Conservation (phyloP, 2,329 filamentous ascomycete genomes). For the Colletotrichum godetiae region DNA sequence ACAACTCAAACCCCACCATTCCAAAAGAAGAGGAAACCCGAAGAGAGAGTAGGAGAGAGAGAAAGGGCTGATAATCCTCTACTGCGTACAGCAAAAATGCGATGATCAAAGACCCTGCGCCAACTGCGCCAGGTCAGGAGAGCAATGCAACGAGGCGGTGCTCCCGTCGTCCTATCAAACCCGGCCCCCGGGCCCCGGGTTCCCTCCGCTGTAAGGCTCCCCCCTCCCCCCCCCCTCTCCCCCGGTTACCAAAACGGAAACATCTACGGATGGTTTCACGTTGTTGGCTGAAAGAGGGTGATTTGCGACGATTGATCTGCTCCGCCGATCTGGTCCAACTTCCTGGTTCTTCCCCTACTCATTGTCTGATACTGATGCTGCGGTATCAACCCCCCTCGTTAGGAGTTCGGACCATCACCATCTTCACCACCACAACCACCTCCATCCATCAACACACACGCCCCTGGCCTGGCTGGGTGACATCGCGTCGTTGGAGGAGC, state of each 20-base stretch:
- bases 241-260: neutral
- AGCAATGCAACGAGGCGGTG: constrained; percentile 33
- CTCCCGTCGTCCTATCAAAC: neutral
- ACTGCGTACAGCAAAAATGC: constrained; percentile 35
- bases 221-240: neutral
- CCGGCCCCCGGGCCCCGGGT: neutral
- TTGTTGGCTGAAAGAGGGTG: neutral
- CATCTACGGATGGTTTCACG: constrained; percentile 3
- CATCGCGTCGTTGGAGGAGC: neutral
- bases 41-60: neutral
- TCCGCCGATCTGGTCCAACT: neutral
- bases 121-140: constrained; percentile 40
- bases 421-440: neutral
- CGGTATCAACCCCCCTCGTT: neutral
- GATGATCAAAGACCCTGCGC: constrained; percentile 39
- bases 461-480: constrained; percentile 2
- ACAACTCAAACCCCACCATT: neutral
- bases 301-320: neutral
- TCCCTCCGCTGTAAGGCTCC: neutral
- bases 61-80: neutral
- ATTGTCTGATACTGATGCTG: neutral
- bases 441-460: neutral
- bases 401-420: constrained; percentile 38
- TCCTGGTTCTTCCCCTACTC: too few relatives aligned
- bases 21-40: neutral